Conservation (phyloP, 2,329 filamentous ascomycete genomes). For the Phaeosphaeria sp. region DNA sequence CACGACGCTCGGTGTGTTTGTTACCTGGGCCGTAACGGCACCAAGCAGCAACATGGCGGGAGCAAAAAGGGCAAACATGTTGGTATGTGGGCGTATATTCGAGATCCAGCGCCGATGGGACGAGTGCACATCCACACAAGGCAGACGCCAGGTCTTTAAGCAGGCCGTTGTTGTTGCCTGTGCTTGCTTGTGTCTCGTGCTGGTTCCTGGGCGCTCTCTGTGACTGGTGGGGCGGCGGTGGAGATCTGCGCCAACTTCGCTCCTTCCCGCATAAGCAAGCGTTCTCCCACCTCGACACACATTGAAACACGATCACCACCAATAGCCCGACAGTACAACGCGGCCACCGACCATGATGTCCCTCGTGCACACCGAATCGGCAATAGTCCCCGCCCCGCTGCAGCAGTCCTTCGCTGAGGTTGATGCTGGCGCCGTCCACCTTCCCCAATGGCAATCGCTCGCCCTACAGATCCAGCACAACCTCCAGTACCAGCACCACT, state of each 20-base stretch:
- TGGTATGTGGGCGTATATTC: slow-evolving; percentile 6
- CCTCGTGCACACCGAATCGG: slow-evolving; percentile 28
- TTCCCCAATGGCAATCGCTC: slow-evolving; percentile 55
- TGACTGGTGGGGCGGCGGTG: slow-evolving; percentile 20
- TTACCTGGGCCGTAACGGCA: slow-evolving; percentile 26
- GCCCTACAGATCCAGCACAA: slow-evolving; percentile 71
- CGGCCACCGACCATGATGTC: slow-evolving; percentile 32
- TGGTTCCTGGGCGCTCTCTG: slow-evolving; percentile 9
- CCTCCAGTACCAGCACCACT: slow-evolving; percentile 76
- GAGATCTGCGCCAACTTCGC: slow-evolving; percentile 26
- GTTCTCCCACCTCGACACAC: slow-evolving; percentile 18
- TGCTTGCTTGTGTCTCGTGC: slow-evolving; percentile 12
- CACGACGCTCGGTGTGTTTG: slow-evolving; percentile 15
- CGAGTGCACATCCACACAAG: not conserved
- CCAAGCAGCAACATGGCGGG: slow-evolving; percentile 37
- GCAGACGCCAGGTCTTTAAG: not conserved
- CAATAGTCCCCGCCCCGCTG: slow-evolving; percentile 39
- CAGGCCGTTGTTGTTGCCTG: slow-evolving; percentile 3
- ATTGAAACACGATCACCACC: slow-evolving; percentile 31
- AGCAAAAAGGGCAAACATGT: slow-evolving; percentile 31
- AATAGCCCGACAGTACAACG: slow-evolving; percentile 22
- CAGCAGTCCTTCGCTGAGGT: slow-evolving; percentile 40
- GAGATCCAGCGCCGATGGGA: not conserved
- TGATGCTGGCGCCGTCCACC: slow-evolving; percentile 24
- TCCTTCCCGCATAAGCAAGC: slow-evolving; percentile 41